phyloP scores from a whole-genome alignment of 352 stramenopile species.

The Phytopythium oedochilum region DNA sequence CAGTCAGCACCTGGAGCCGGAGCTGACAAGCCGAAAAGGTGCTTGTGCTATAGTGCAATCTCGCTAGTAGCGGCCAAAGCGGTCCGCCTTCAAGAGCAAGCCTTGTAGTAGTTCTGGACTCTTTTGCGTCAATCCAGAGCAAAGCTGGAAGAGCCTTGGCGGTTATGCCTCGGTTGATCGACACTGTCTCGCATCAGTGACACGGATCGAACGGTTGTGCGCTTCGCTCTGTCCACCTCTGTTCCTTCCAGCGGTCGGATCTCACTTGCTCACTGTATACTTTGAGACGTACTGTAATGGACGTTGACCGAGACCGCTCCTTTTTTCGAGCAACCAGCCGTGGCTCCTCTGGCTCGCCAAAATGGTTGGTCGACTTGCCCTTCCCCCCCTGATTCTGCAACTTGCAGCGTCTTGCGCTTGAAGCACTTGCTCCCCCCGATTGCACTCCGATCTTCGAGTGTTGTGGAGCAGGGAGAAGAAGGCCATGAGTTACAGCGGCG shows the following conservation, averaged over 20 bases:
- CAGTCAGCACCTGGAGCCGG: too few species aligned
- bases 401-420: neutral
- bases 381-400: neutral
- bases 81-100: too few species aligned
- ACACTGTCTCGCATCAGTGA: neutral
- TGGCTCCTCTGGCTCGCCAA: neutral
- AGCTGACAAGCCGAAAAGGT: too few species aligned
- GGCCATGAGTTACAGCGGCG: slow-evolving; percentile 43
- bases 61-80: too few species aligned
- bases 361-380: neutral
- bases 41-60: too few species aligned
- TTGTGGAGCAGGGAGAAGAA: neutral
- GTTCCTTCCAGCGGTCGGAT: neutral
- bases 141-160: too few species aligned
- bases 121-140: too few species aligned
- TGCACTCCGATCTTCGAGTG: neutral
- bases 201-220: neutral
- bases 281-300: neutral
- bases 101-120: too few species aligned
- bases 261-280: neutral
- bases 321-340: neutral
- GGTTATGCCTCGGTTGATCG: too few species aligned
- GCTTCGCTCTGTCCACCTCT: neutral
- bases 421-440: neutral
- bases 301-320: neutral